These are phyloP conservation scores for Coemansia guatemalensis DNA, from an alignment of 192 early-diverging fungal genomes.

Conservation along the genomic window DNA sequence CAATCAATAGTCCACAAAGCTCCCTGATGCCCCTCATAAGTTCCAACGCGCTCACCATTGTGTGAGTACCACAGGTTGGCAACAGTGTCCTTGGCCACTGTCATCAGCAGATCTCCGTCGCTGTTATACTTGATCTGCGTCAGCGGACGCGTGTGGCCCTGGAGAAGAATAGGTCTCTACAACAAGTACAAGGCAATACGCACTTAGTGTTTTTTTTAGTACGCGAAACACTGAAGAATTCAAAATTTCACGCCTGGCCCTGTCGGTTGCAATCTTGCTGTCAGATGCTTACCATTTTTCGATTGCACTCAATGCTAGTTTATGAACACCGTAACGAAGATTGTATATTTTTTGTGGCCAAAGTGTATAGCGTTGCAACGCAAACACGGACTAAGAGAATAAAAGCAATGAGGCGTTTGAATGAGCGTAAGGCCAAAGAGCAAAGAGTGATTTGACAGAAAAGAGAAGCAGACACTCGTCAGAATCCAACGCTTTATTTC, in stretches of 20 bases:
- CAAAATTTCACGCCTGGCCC: not conserved
- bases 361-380: no score
- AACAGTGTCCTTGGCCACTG: slow-evolving; percentile 91
- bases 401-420: slow-evolving; percentile 3
- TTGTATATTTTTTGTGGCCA: no score
- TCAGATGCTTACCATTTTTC: slow-evolving; percentile 7
- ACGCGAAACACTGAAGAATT: not conserved
- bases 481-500: no score
- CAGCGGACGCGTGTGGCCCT: slow-evolving; percentile 94
- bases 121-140: slow-evolving; percentile 98
- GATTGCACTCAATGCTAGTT: no score
- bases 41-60: slow-evolving; percentile 97
- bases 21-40: slow-evolving; percentile 90
- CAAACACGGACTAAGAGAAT: not conserved
- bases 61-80: slow-evolving; percentile 96
- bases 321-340: no score
- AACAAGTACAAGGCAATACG: not conserved
- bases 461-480: not conserved
- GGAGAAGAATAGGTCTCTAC: slow-evolving; percentile 84
- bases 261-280: not conserved
- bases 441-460: not conserved
- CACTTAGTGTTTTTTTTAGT: not conserved
- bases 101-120: slow-evolving; percentile 97
- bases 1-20: slow-evolving; percentile 94
- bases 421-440: slow-evolving; percentile 4